phyloP scores from a whole-genome alignment of 176 grass and related monocot species.

The Carex pumila region DNA sequence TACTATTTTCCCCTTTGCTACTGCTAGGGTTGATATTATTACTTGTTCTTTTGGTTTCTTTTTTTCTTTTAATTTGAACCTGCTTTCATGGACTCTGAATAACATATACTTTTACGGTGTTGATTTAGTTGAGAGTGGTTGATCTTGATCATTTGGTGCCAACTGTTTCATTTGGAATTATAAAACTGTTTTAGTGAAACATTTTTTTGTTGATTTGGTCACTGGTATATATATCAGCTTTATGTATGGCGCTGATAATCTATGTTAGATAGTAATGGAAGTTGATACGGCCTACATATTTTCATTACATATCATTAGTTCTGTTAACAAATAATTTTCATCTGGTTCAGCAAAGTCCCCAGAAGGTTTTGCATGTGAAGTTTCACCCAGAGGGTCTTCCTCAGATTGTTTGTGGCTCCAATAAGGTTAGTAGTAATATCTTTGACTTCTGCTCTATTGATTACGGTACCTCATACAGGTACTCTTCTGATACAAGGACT shows the following conservation, averaged over 20 bases:
- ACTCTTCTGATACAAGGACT: neutral
- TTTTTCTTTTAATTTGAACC: slow-evolving; percentile 1
- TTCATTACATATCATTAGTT: slow-evolving; percentile 13
- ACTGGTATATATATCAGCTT: neutral
- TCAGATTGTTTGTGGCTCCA: slow-evolving; percentile 86
- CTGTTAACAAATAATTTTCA: slow-evolving; percentile 10
- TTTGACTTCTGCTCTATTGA: neutral
- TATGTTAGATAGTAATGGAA: neutral
- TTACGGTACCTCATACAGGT: neutral
- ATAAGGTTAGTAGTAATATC: slow-evolving; percentile 58
- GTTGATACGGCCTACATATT: neutral
- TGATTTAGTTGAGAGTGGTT: neutral
- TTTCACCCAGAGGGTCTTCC: slow-evolving; percentile 96
- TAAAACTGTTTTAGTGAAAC: neutral
- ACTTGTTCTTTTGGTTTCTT: slow-evolving; percentile 1
- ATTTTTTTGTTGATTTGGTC: neutral
- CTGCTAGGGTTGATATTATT: slow-evolving; percentile 6
- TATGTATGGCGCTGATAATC: neutral
- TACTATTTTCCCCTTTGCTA: slow-evolving; percentile 16
- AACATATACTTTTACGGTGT: neutral
- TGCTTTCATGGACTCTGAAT: neutral
- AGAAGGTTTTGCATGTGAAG: slow-evolving; percentile 92
- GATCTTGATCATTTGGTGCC: neutral
- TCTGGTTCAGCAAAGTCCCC: slow-evolving; percentile 67
- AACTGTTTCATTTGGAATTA: neutral